Conservation (phyloP, 1,284 basidiomycete genomes). For the Ustilago bromivora region DNA sequence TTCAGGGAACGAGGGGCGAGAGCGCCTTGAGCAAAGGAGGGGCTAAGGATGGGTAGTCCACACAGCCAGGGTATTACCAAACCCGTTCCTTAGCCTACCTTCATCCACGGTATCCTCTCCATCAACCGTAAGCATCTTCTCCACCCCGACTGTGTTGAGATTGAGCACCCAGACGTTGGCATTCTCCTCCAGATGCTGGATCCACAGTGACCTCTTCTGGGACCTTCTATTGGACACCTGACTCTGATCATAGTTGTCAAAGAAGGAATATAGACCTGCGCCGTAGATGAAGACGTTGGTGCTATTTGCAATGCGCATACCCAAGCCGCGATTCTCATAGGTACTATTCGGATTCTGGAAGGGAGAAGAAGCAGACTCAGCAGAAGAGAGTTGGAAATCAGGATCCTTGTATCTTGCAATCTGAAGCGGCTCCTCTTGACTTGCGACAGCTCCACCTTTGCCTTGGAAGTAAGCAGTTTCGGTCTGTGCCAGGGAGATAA, state of each 20-base stretch:
- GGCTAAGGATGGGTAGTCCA: slow-evolving; percentile 18
- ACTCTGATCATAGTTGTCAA: slow-evolving; percentile 56
- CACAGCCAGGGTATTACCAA: slow-evolving; percentile 54
- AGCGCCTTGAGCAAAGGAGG: background rate
- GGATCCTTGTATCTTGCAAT: slow-evolving; percentile 47
- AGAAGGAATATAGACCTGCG: slow-evolving; percentile 61
- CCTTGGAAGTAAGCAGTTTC: slow-evolving; percentile 65
- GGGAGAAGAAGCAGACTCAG: slow-evolving; percentile 17
- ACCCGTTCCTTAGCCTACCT: slow-evolving; percentile 46
- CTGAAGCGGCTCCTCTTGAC: slow-evolving; percentile 28
- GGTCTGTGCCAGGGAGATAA: slow-evolving; percentile 59
- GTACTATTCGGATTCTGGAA: slow-evolving; percentile 21
- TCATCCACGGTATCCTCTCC: slow-evolving; percentile 44
- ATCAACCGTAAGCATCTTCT: slow-evolving; percentile 50
- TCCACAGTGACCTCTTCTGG: slow-evolving; percentile 52
- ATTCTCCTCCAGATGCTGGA: slow-evolving; percentile 31
- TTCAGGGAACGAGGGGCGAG: background rate
- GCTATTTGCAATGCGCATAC: slow-evolving; percentile 50
- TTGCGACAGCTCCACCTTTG: slow-evolving; percentile 18
- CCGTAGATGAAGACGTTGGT: slow-evolving; percentile 48
- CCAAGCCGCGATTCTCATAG: slow-evolving; percentile 56
- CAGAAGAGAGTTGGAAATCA: slow-evolving; percentile 31
- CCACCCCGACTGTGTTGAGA: slow-evolving; percentile 56
- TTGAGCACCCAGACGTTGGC: slow-evolving; percentile 50
- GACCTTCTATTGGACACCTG: slow-evolving; percentile 44